Percentiles rank a stretch among this genome's conserved stretches.
Evolutionary conservation across 805 yeast genomes (phyloP).

Genomic region (Hanseniaspora nectarophila): DNA sequence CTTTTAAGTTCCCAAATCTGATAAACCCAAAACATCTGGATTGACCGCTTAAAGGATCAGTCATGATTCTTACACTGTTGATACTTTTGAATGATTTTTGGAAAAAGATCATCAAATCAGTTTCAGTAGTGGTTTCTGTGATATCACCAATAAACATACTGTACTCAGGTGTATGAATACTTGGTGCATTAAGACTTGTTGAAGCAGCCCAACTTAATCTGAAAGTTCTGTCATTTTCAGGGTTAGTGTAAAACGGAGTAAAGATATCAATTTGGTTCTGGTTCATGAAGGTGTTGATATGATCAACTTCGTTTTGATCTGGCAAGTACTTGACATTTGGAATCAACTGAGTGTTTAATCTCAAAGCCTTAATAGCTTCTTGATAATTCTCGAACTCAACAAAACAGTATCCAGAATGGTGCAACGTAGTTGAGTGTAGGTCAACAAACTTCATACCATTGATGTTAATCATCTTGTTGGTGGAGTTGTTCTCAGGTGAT

Average conservation of each 20-base stretch:
- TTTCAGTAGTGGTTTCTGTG: constrained; percentile 68
- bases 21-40: constrained; percentile 76
- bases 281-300: background rate
- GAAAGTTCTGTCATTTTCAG: constrained; percentile 44
- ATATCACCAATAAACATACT: constrained; percentile 76
- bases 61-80: constrained; percentile 74
- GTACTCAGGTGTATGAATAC: constrained; percentile 62
- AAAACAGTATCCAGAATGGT: constrained; percentile 62
- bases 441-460: constrained; percentile 27
- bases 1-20: constrained; percentile 57
- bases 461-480: constrained; percentile 19
- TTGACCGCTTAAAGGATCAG: constrained; percentile 68
- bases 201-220: constrained; percentile 78
- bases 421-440: constrained; percentile 26
- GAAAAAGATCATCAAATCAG: constrained; percentile 59
- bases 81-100: constrained; percentile 55
- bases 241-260: constrained; percentile 21
- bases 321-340: constrained; percentile 36
- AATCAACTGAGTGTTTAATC: constrained; percentile 51
- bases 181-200: constrained; percentile 60
- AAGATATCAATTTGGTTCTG: background rate
- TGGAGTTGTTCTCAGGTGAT: constrained; percentile 3
- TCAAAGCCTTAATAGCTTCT: constrained; percentile 57
- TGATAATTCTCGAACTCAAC: constrained; percentile 59
- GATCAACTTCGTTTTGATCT: constrained; percentile 7